These are phyloP conservation scores for Brettanomyces nanus DNA, from an alignment of 805 yeast species.

Conservation along the genomic window DNA sequence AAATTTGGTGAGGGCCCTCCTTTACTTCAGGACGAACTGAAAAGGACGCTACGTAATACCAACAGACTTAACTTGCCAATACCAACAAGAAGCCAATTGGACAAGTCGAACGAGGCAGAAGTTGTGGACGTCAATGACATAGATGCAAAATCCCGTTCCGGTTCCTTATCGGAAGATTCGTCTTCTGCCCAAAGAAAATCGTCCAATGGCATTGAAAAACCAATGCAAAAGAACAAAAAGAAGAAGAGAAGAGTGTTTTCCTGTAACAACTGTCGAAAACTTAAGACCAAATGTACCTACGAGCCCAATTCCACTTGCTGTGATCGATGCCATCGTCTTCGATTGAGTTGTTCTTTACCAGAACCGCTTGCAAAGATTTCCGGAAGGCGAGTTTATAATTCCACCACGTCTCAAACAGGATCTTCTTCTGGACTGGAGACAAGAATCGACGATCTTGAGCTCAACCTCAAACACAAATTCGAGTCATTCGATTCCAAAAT, in stretches of 20 bases:
- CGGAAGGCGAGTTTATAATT: background rate
- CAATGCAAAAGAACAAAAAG: conserved; percentile 2
- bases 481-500: conserved; percentile 2
- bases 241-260: conserved; percentile 27
- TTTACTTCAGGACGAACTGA: no score
- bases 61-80: no score
- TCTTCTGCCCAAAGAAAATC: background rate
- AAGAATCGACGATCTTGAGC: background rate
- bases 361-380: conserved; percentile 1
- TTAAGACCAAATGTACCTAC: conserved; percentile 52
- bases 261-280: conserved; percentile 44
- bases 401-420: background rate
- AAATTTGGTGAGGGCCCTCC: conserved; percentile 2
- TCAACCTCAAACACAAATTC: background rate
- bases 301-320: conserved; percentile 37
- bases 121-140: no score
- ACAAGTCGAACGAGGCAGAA: no score
- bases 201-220: background rate
- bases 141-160: no score
- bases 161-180: no score
- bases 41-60: no score
- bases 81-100: no score
- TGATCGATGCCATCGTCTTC: conserved; percentile 41
- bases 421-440: background rate
- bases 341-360: conserved; percentile 41